Conservation (phyloP, 768 basidiomycete genomes). For the Boletus patriciae region DNA sequence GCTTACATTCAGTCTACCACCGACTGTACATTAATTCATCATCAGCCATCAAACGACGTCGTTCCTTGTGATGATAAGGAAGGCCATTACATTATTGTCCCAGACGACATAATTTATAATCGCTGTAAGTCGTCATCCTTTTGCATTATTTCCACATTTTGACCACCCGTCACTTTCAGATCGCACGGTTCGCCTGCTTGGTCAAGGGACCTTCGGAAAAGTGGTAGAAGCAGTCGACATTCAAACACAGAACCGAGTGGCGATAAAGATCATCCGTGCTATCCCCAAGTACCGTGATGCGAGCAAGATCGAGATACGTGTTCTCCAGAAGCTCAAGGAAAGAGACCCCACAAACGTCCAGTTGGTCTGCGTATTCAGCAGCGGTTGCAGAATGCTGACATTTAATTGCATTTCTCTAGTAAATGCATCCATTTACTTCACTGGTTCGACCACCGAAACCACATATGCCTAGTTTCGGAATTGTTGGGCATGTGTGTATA, state of each 20-base stretch:
- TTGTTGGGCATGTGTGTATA: constrained; percentile 97
- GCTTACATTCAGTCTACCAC: constrained; percentile 12
- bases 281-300: constrained; percentile 99
- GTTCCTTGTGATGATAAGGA: constrained; percentile 94
- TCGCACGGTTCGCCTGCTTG: constrained; percentile 86
- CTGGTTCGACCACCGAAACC: constrained; percentile 96
- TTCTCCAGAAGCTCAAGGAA: constrained; percentile 87
- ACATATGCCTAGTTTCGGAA: constrained; percentile 96
- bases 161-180: constrained; percentile 49
- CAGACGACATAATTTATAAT: constrained; percentile 83
- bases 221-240: constrained; percentile 92
- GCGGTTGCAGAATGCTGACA: constrained; percentile 21
- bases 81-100: constrained; percentile 95
- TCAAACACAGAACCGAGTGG: constrained; percentile 73
- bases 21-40: constrained; percentile 30
- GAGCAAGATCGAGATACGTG: constrained; percentile 96
- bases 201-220: constrained; percentile 98
- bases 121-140: constrained; percentile 60
- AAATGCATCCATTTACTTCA: constrained; percentile 97
- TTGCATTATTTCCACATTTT: constrained; percentile 2
- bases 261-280: constrained; percentile 98
- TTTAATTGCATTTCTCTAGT: constrained; percentile 41
- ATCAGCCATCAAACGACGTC: constrained; percentile 62
- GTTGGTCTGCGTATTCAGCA: constrained; percentile 49
- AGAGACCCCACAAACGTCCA: constrained; percentile 85